Base-by-base conservation (phyloP, 2,329 filamentous ascomycete species). In the Colletotrichum chlorophyti region DNA sequence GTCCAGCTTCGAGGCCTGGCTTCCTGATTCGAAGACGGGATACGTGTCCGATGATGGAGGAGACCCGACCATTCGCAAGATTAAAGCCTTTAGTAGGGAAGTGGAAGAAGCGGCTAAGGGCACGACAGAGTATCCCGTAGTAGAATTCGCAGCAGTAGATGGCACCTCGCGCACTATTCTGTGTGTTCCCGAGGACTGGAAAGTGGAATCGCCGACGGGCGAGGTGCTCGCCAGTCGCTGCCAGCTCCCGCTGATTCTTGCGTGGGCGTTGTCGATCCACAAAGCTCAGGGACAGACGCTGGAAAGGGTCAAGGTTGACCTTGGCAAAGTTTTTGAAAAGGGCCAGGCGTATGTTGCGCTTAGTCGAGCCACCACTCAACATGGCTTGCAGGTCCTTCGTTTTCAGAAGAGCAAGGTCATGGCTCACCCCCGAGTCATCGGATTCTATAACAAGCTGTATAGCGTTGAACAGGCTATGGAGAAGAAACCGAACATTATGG, bases 341-440 rank as follows among this genome's bases (percentile, higher is more conserved):
- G 95, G 95, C 0, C 95, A 99, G 73, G 95, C 95, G 6, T 99
- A 99, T 69, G 95, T 99, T 48, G 95, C 95, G 48, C 85, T 99
- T 12, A 96, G 91, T 79, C 91, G 95, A 74, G 95, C 95, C 12
- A 96, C 92, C 2, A 91, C 83, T 58, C 93, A 97, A 76, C 83
- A 86, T 15, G 95, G 95, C 1, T 77, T 99, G 17, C 92, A 97
- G 69, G 93, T 99, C 11, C 74, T 94, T 45, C 84, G 91, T 31
- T 99, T 99, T 67, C 91, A 97, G 67, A 90, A 91, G 64, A 83
- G 79, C 61, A 98, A 96, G 74, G 94, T 99, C 23, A 93, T 97
- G 87, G 95, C 96, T 3, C 95, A 99, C 70, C 88, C 91, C 1
- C 87, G 87, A 66, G 95, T 99, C 15, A 82, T 91, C 6, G 82